Evolutionary conservation across 192 early-diverging fungal genomes (phyloP), one percentile per base, ranked within the genome.

Genomic region (Gigaspora rosea): DNA sequence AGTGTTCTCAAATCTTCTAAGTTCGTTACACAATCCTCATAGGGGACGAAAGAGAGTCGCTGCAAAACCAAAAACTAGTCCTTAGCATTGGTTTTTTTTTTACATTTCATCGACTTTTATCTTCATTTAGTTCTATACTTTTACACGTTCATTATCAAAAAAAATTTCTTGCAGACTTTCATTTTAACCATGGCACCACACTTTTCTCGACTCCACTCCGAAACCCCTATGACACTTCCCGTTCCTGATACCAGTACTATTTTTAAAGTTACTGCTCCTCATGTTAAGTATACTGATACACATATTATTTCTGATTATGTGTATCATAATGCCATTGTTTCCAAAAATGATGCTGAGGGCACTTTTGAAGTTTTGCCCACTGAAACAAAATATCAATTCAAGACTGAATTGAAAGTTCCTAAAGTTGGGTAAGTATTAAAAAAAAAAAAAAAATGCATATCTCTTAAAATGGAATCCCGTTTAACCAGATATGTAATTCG

Each of bases 311-410:
- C 95, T 32, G 90, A 93, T 80, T 99, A 99, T 88, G 76, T 83
- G 74, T 99, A 99, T 89, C 86, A 92, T 80, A 95, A 95, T 83
- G 92, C 95, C 74, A 87, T 90, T 62, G 95, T 98, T 65, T 78
- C 82, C 78, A 90, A 87, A 79, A 86, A 92, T 74, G 65, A 84
- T 48, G 27, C 1, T 1, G 86, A 89, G 79, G 94, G 92, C 62
- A 81, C 86, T 73, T 82, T 94, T 68, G 88, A 83, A 54, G 96
- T 94, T 79, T 84, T 89, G 80, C 97, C 97, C 76, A 93, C 91
- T 73, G 90, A 96, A 84, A 91, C 91, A 79, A 85, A 85, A 79
- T 99, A 96, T 90, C 84, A 92, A 71, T 99, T 99, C 88, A 90
- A 93, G 84, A 94, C 94, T 81, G 90, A 91, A 63, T 87, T 88